Evolutionary conservation across 208 protist species (phyloP).

Genomic region (Lotmaria passim): DNA sequence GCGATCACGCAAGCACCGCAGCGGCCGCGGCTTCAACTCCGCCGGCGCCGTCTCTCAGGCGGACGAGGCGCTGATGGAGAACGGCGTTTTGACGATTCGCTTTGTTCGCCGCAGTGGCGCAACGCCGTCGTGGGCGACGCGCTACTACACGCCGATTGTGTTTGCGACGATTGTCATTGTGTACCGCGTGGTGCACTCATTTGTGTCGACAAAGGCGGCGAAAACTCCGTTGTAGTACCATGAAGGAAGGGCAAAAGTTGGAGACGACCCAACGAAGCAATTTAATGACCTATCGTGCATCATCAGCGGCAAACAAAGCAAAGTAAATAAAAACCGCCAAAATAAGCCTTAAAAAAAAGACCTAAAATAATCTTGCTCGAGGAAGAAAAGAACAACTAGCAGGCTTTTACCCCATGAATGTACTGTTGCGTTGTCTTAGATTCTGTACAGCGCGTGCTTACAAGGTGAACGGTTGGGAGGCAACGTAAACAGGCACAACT

Average conservation of each 20-base stretch:
- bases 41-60: slow-evolving; percentile 14
- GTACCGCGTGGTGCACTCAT: slow-evolving; percentile 33
- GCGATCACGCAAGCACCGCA: slow-evolving; percentile 38
- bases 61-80: slow-evolving; percentile 31
- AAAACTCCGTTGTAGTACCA: slow-evolving; percentile 19
- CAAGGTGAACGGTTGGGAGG: too few relatives aligned
- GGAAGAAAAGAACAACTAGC: too few relatives aligned
- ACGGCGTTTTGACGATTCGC: slow-evolving; percentile 38
- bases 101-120: slow-evolving; percentile 24
- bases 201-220: slow-evolving; percentile 18
- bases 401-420: too few relatives aligned
- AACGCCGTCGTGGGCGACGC: slow-evolving; percentile 15
- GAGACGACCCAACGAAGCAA: background rate
- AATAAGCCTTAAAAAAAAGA: too few relatives aligned
- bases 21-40: slow-evolving; percentile 19
- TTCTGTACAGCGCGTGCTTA: too few relatives aligned
- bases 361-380: too few relatives aligned
- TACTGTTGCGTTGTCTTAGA: too few relatives aligned
- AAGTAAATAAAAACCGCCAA: too few relatives aligned
- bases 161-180: slow-evolving; percentile 40
- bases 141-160: slow-evolving; percentile 32
- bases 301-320: background rate
- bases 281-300: background rate
- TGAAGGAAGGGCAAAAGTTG: background rate
- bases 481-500: too few relatives aligned